Percentiles rank a stretch among this genome's conserved stretches.
Evolutionary conservation across 2,329 filamentous ascomycete genomes (phyloP).

Genomic region (Metarhizium anisopliae): DNA sequence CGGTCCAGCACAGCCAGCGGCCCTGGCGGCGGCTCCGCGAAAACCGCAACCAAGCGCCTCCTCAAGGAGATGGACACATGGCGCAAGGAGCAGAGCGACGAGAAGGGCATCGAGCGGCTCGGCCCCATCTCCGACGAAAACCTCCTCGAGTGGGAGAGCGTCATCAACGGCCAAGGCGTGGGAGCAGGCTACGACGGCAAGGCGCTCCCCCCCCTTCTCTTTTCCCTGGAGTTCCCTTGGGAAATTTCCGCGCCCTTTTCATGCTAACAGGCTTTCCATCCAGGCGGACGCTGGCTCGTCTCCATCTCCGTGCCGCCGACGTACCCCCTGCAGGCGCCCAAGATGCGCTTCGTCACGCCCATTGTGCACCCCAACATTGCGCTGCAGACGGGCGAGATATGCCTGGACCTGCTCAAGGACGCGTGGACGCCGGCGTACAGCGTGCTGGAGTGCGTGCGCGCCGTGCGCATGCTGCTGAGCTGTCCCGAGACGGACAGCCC

Average conservation of each 20-base stretch:
- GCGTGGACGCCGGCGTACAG: conserved; percentile 83
- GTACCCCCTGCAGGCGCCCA: conserved; percentile 74
- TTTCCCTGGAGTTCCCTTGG: not conserved
- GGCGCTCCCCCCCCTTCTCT: conserved; percentile 8
- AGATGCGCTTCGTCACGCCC: conserved; percentile 71
- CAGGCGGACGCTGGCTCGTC: conserved; percentile 74
- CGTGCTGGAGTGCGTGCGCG: conserved; percentile 63
- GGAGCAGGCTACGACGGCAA: conserved; percentile 48
- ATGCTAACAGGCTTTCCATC: not conserved
- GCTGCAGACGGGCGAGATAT: conserved; percentile 75
- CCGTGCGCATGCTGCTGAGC: conserved; percentile 55
- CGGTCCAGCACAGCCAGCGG: not conserved
- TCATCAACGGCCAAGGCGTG: conserved; percentile 49
- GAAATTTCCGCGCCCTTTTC: too few relatives aligned
- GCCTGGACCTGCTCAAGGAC: conserved; percentile 73
- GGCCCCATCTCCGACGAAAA: conserved; percentile 45
- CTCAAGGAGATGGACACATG: conserved; percentile 48
- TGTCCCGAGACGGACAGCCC: conserved; percentile 66
- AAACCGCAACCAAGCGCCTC: conserved; percentile 46
- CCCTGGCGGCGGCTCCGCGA: conserved; percentile 20
- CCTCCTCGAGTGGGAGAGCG: conserved; percentile 49
- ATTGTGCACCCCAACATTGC: conserved; percentile 77
- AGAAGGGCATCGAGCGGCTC: conserved; percentile 49
- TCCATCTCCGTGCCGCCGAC: conserved; percentile 63
- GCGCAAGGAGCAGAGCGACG: conserved; percentile 37